Evolutionary conservation across 371 early-diverging fungal species (phyloP), one percentile per base, ranked within the genome.

Genomic region (Encephalitozoon romaleae): DNA sequence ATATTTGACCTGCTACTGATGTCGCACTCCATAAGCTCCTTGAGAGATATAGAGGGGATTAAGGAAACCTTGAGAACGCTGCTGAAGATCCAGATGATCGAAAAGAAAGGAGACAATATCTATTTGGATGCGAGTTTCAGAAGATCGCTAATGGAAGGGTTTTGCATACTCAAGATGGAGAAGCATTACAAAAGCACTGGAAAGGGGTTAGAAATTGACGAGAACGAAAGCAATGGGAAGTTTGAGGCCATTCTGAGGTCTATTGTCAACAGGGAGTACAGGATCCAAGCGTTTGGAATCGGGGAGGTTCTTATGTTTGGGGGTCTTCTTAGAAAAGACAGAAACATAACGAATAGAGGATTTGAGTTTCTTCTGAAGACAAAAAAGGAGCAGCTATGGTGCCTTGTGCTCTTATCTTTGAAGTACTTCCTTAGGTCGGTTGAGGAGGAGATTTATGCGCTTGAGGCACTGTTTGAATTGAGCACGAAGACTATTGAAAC

Each of bases 361-460:
- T 84, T 86, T 77, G 83, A 83, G 54, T 86, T 86, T 79, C 72
- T 84, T 21, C 76, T 86, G 26, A 76, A 77, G 45, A 72, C 73
- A 18, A 71, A 68, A 42, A 79, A 81, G 43, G 78, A 81, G 21
- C 86, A 86, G 66, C 32, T 80, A 63, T 84, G 84, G 84, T 54
- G 67, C 41, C 70, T 86, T 11, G 54, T 86, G 45, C 30, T 84
- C 12, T 23, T 59, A 11, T 72, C 71, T 9, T 45, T 86, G 63
- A 65, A 76, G 59, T 72, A 55, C 45, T 65, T 69, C 53, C 39
- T n/a, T 9, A 26, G 41, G 6, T 53, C 55, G 43, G 32, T 41
- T 9, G 52, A 63, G 5, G 26, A 42, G 12, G 65, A 68, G 11
- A 26, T 49, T 21, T 26, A 55, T 21, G 38, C 41, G 23, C 28